Conservation (phyloP, 306 rosid species). For the Erythrophleum fordii region DNA sequence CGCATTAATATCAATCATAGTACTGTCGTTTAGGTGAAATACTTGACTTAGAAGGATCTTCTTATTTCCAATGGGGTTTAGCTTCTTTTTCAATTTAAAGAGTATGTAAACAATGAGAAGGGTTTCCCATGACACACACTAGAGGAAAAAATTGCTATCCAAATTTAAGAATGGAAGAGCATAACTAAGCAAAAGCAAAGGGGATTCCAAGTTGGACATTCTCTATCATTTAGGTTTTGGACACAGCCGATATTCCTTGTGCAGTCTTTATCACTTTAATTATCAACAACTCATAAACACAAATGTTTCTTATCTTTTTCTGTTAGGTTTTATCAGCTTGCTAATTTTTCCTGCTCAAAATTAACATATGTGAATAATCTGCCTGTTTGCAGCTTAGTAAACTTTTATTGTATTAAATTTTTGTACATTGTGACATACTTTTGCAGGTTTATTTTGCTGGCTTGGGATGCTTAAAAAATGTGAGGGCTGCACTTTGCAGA, state of each 20-base stretch:
- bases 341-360: neutral
- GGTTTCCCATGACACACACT: no score
- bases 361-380: neutral
- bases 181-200: neutral
- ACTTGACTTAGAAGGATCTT: no score
- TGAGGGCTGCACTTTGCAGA: constrained; percentile 94
- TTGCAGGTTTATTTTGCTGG: constrained; percentile 99
- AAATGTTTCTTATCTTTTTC: neutral
- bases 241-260: neutral
- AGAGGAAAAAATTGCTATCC: no score
- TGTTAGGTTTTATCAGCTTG: constrained; percentile 9
- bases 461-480: constrained; percentile 94
- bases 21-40: no score
- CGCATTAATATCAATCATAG: neutral
- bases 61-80: no score
- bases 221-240: neutral
- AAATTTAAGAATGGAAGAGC: neutral
- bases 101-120: no score
- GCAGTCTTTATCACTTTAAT: neutral
- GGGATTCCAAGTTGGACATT: neutral
- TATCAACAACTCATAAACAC: neutral
- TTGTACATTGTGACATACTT: constrained; percentile 21
- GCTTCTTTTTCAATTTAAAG: no score
- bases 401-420: neutral
- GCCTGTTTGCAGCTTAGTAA: constrained; percentile 24